These are phyloP conservation scores for Dacryopinax primogenitus DNA, from an alignment of 768 basidiomycete species.

Conservation along the genomic window DNA sequence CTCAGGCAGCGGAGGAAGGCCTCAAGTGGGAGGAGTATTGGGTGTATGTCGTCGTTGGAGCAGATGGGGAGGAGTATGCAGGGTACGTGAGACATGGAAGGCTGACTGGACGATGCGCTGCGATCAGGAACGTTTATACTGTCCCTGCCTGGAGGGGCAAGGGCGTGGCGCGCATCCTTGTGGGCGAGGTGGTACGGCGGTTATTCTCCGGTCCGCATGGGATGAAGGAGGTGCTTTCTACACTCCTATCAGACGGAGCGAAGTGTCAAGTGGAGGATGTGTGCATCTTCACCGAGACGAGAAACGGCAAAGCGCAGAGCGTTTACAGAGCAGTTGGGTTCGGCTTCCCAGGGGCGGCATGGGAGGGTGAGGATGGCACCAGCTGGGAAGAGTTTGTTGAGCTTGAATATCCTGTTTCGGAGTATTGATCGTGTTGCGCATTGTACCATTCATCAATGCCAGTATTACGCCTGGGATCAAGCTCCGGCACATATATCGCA, in stretches of 20 bases:
- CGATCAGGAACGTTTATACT: constrained; percentile 1
- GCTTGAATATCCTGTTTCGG: not conserved
- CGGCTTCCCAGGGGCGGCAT: not conserved
- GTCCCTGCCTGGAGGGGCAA: not conserved
- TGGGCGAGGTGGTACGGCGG: not conserved
- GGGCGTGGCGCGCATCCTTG: not conserved
- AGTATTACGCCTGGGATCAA: too few relatives aligned
- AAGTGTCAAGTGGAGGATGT: not conserved
- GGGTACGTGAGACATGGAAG: not conserved
- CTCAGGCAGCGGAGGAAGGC: not conserved
- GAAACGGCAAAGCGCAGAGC: not conserved
- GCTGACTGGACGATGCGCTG: not conserved
- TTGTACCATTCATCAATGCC: too few relatives aligned
- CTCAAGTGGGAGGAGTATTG: not conserved
- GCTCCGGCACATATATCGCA: too few relatives aligned
- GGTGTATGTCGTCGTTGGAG: not conserved
- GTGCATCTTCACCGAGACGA: not conserved
- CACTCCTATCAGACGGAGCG: not conserved
- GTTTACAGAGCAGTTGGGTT: not conserved
- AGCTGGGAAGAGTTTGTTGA: not conserved
- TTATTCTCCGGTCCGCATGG: not conserved
- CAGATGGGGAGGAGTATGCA: not conserved
- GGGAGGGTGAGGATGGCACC: not conserved
- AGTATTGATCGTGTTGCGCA: not conserved
- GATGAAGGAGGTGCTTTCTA: not conserved